Base-by-base conservation (phyloP, 495 filamentous ascomycete genomes). In the Clavariopsis aquatica region DNA sequence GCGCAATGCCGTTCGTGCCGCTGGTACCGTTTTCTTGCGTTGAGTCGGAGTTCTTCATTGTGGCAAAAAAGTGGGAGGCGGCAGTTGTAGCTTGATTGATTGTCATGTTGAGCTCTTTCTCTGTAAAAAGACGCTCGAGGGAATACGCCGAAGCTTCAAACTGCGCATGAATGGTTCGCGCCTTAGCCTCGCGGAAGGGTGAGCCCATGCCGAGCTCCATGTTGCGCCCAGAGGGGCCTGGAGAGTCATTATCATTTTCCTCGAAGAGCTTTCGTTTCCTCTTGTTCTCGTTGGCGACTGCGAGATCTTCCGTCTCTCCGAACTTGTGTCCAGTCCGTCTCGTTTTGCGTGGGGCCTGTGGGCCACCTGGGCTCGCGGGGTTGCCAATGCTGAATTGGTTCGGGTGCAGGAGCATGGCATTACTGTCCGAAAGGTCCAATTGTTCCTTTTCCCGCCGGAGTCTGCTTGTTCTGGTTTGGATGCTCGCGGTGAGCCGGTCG, bases 111-210 rank as follows among this genome's bases (percentile, higher is more conserved):
- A 97, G 85, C 75, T 98, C 93, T 77, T 93, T 96, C 64, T 96
- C 92, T 0, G 91, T 96, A 71, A 98, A 97, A 24, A 98, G 85
- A 60, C 91, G 89, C 54, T 96, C 88, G 62, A 98, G 86, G 49
- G 88, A 91, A 75, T 92, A 94, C 0, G 72, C 69, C 0, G 75
- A 65, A 12, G 76, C 72, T 68, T 77, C 76, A 55, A 71, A 85
- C 69, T 46, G 86, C 77, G 75, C 72, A 59, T 83, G 77, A 8
- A 82, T 73, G 36, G 83, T 82, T 67, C 81, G 82, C 26, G 76
- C 80, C 60, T 77, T 75, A 31, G 71, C 77, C 66, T 78, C 81
- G 38, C 83, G 87, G 52, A 83, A 81, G 12, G 81, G 82, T 26
- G 83, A 88, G 60, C 58, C 72, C 26, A 77, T 79, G 61, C 79